These are phyloP conservation scores for Suhomyces sp. DNA, from an alignment of 805 yeast species.

Conservation along the genomic window DNA sequence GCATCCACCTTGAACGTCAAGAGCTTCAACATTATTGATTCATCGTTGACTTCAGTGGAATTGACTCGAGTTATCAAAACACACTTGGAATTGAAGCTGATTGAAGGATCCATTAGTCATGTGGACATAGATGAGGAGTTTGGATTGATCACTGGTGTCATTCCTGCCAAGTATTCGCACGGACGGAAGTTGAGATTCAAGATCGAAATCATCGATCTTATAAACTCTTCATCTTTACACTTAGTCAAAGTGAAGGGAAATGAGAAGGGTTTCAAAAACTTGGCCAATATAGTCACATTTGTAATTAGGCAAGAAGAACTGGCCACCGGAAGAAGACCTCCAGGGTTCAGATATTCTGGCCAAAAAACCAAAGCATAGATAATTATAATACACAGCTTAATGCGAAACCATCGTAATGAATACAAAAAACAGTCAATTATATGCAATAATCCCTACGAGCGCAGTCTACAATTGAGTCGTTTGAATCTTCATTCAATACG, in stretches of 20 bases:
- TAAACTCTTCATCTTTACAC: constrained; percentile 38
- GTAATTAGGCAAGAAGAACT: constrained; percentile 45
- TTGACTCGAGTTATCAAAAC: constrained; percentile 35
- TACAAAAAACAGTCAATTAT: background rate
- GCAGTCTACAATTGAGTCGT: background rate
- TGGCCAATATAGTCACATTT: constrained; percentile 41
- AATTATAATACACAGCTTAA: background rate
- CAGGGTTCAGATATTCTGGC: constrained; percentile 12
- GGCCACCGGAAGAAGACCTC: constrained; percentile 12
- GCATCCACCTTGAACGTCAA: constrained; percentile 10
- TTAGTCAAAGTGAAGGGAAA: constrained; percentile 46
- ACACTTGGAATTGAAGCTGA: constrained; percentile 44
- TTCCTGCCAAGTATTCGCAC: constrained; percentile 45
- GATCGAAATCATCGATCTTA: constrained; percentile 40
- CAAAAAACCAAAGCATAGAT: constrained; percentile 1
- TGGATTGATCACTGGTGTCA: constrained; percentile 43
- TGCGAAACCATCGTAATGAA: background rate
- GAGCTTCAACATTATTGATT: constrained; percentile 33
- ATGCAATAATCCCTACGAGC: background rate
- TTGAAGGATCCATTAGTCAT: constrained; percentile 48
- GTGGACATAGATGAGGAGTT: constrained; percentile 44
- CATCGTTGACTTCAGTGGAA: constrained; percentile 26
- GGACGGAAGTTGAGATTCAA: constrained; percentile 48
- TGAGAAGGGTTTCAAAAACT: constrained; percentile 42
- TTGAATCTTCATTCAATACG: background rate